phyloP scores from a whole-genome alignment of 306 rosid species.

The Medicago truncatula region DNA sequence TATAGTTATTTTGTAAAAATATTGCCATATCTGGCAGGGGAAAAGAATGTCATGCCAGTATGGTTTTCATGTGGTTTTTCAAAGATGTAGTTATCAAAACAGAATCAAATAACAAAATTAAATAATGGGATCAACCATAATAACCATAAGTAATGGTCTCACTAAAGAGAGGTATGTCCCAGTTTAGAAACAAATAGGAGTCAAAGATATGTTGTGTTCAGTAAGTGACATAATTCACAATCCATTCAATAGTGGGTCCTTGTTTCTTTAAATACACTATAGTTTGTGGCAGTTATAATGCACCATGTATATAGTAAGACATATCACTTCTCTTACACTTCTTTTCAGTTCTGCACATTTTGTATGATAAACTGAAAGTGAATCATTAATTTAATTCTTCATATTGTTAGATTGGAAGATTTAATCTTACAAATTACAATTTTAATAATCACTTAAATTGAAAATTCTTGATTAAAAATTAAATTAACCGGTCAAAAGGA shows the following conservation, averaged over 20 bases:
- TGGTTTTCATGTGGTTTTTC: conserved; percentile 31
- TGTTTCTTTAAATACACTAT: conserved; percentile 21
- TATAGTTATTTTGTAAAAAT: too few species aligned
- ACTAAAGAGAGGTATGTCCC: conserved; percentile 21
- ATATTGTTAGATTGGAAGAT: background rate
- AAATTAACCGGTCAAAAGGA: too few species aligned
- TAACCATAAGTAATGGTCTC: conserved; percentile 34
- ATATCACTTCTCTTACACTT: background rate
- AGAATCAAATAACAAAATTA: conserved; percentile 25
- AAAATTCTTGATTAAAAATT: too few species aligned
- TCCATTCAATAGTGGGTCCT: conserved; percentile 41
- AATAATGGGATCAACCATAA: conserved; percentile 30
- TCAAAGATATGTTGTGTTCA: conserved; percentile 19
- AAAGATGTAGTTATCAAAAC: background rate
- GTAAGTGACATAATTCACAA: conserved; percentile 18
- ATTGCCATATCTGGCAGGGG: conserved; percentile 57
- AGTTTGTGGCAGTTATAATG: conserved; percentile 39
- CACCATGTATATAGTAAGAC: conserved; percentile 27
- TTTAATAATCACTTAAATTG: too few species aligned
- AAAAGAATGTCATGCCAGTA: conserved; percentile 53
- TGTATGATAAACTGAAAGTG: background rate
- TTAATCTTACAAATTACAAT: background rate
- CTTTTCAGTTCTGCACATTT: background rate
- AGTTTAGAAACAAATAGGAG: conserved; percentile 25
- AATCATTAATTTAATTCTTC: background rate